These are phyloP conservation scores for Nicotiana knightiana DNA, from an alignment of 257 asterid species.

Conservation along the genomic window DNA sequence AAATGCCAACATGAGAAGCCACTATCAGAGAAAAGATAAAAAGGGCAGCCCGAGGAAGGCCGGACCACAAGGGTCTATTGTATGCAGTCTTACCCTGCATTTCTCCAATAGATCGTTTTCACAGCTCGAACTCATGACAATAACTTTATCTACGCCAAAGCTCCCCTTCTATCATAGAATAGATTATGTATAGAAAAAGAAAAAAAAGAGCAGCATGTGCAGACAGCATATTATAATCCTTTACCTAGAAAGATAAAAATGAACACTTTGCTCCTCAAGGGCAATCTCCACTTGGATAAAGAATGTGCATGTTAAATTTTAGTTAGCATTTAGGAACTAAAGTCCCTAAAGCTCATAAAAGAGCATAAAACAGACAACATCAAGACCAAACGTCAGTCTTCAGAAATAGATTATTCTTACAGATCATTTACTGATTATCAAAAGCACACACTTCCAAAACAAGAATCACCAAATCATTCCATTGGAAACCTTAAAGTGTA, in stretches of 20 bases:
- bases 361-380: conserved; percentile 7
- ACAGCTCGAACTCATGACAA: rapidly evolving
- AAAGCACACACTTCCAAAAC: neutral
- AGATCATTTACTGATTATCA: neutral
- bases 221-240: neutral
- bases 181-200: too few relatives aligned
- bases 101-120: too few relatives aligned
- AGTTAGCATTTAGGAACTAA: neutral
- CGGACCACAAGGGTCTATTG: too few relatives aligned
- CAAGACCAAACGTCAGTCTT: neutral
- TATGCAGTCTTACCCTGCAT: too few relatives aligned
- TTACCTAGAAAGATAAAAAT: neutral
- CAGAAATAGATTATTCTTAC: neutral
- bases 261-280: neutral
- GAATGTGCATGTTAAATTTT: conserved; percentile 31
- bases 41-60: too few relatives aligned
- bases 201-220: neutral
- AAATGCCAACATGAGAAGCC: neutral
- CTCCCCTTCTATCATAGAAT: too few relatives aligned
- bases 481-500: neutral
- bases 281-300: conserved; percentile 23
- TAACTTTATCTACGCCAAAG: too few relatives aligned
- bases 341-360: too few relatives aligned
- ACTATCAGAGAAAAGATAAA: neutral
- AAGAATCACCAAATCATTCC: neutral